Base-by-base conservation (phyloP, 148 eudicot species). In the Heliamphora exappendiculata region DNA sequence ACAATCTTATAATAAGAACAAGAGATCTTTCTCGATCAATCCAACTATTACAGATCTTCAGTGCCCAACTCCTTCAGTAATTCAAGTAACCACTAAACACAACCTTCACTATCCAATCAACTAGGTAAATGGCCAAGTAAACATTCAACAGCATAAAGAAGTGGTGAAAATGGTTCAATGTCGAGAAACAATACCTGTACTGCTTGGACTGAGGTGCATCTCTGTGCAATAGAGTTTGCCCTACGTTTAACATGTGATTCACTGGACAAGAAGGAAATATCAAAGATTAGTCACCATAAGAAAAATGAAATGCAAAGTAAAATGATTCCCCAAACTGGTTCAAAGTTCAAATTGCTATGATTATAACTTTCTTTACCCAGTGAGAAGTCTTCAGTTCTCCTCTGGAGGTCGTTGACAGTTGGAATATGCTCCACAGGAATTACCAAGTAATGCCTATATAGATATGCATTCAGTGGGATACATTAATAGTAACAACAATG, bases 241-340 rank as follows among this genome's bases (percentile, higher is more conserved):
- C 98, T 58, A 90, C 94, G 75, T 86, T 79, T 72, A 90, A 83
- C 98, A 94, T 94, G 86, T 94, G 96, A 79, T 76, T 89, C 72
- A 92, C 97, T 92, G 81, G 53, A 82, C 31, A 82, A 78, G 71
- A 72, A 86, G 17, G 49, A 72, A 55, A 77, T 24, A 42, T 67
- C 54, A 67, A 33, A 34, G 8, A 68, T 74, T 36, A 67, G 65
- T 33, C 67, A 72, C 4, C 16, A 47, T 31, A 58, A 73, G 65
- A 72, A 62, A 28, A 8, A 51, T 57, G 20, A 22, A 54, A 75
- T 5, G 49, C 3, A 51, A 65, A 59, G 17, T 16, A 34, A 17
- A 42, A 58, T 17, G 36, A 41, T 17, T 9, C 22, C 3, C 14
- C 19, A 28, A 64, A 75, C 70, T 24, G 28, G 59, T 24, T 33